Percentiles rank a stretch among this genome's conserved stretches.
phyloP scores from a whole-genome alignment of 139 green algal genomes.

The Marvania coccoides region DNA sequence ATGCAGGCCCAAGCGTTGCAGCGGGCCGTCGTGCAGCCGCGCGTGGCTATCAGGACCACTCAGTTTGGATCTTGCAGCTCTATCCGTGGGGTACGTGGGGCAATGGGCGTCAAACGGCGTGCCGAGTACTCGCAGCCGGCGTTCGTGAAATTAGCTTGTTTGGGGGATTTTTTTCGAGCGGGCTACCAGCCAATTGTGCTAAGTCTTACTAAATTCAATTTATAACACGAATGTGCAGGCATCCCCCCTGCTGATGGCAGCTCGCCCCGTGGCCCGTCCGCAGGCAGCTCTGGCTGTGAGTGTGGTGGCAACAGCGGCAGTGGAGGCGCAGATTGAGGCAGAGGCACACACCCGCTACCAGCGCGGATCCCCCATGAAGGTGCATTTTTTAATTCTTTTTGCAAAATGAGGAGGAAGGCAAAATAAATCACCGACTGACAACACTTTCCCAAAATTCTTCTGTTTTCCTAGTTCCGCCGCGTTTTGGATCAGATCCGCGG shows the following conservation, averaged over 20 bases:
- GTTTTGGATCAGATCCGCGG: conserved; percentile 89
- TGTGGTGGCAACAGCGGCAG: conserved; percentile 6
- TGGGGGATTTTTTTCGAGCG: too few species aligned
- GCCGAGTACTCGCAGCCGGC: too few species aligned
- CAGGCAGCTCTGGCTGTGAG: conserved; percentile 6
- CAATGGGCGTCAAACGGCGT: neutral
- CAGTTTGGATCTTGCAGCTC: conserved; percentile 8
- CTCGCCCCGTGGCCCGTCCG: neutral
- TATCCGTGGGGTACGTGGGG: conserved; percentile 6
- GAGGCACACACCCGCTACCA: conserved; percentile 51
- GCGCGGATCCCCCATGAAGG: conserved; percentile 63
- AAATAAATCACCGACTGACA: too few species aligned
- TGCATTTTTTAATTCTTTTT: conserved; percentile 13
- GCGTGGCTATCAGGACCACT: neutral
- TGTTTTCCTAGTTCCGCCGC: conserved; percentile 64
- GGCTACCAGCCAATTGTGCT: too few species aligned
- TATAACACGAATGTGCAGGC: too few species aligned
- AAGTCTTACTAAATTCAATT: too few species aligned
- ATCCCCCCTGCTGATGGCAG: neutral
- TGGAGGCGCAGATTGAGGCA: conserved; percentile 21
- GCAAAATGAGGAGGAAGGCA: too few species aligned
- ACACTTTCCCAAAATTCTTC: neutral
- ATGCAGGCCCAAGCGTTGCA: neutral
- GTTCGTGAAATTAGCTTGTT: too few species aligned
- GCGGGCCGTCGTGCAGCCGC: neutral